Conservation (phyloP, 176 grass and related monocot genomes). For the Thinopyrum elongatum region DNA sequence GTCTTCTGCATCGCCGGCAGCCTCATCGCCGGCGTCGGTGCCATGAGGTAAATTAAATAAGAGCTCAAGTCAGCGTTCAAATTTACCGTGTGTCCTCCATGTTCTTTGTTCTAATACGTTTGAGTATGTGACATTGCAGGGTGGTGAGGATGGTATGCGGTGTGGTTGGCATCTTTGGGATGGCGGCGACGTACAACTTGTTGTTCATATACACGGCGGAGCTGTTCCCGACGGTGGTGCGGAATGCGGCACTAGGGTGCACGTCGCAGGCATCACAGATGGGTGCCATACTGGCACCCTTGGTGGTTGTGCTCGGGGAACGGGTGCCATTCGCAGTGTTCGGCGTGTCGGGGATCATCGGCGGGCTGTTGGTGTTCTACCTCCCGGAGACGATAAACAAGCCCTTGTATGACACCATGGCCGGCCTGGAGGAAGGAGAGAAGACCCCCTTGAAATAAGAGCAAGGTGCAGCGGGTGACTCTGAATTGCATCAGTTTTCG, state of each 20-base stretch:
- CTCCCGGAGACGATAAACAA: conserved; percentile 86
- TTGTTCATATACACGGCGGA: conserved; percentile 90
- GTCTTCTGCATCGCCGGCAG: conserved; percentile 64
- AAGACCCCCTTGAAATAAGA: conserved; percentile 39
- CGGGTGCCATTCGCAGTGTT: conserved; percentile 74
- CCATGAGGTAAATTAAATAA: conserved; percentile 27
- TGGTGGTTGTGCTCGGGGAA: conserved; percentile 74
- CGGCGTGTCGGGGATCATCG: conserved; percentile 58
- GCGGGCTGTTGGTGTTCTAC: conserved; percentile 54
- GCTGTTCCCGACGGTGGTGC: conserved; percentile 87
- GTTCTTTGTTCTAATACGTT: not conserved
- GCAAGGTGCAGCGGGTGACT: not conserved
- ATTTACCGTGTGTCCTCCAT: not conserved
- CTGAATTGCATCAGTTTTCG: not conserved
- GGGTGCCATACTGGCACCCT: conserved; percentile 73
- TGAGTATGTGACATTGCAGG: conserved; percentile 13
- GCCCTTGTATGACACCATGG: conserved; percentile 89
- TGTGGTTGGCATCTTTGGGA: conserved; percentile 79
- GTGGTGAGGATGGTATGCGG: conserved; percentile 70
- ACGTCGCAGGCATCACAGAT: conserved; percentile 66
- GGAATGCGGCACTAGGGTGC: conserved; percentile 82
- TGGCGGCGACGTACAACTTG: conserved; percentile 88
- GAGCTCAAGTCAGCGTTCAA: not conserved
- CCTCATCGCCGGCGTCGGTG: conserved; percentile 29
- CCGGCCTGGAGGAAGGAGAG: conserved; percentile 70